A percentile compares a stretch with the other conserved stretches of the same genome.
Evolutionary conservation across 2,329 filamentous ascomycete genomes (phyloP).

Genomic region (Remersonia thermophila): DNA sequence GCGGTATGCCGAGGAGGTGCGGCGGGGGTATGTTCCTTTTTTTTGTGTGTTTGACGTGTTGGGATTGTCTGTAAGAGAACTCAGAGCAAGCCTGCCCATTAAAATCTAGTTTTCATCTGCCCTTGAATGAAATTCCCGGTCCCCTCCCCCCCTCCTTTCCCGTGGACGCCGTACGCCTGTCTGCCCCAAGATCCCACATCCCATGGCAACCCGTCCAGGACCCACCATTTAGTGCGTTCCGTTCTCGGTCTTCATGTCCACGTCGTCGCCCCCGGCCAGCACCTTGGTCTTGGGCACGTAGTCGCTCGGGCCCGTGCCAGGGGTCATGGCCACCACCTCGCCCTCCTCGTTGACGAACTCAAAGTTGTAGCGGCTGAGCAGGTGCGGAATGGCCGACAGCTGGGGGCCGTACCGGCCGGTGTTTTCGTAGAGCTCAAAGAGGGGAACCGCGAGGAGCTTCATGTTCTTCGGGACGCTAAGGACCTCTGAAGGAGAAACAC

Average conservation of each 20-base stretch:
- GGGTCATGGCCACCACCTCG: conserved; percentile 73
- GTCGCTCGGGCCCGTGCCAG: conserved; percentile 51
- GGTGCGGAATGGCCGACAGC: conserved; percentile 87
- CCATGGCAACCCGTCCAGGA: neutral
- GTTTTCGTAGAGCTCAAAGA: conserved; percentile 98
- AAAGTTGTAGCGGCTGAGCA: conserved; percentile 91
- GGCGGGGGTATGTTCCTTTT: no score
- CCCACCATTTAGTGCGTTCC: conserved; percentile 12
- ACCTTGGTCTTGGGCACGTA: conserved; percentile 54
- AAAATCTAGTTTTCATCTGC: neutral
- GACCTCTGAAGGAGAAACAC: conserved; percentile 49
- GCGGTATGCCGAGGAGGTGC: no score
- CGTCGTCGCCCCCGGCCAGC: conserved; percentile 49
- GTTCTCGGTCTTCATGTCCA: conserved; percentile 41
- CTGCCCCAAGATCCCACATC: neutral
- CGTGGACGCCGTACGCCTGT: conserved; percentile 8
- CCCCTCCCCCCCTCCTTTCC: neutral
- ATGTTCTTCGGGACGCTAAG: conserved; percentile 98
- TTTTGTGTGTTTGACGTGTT: neutral
- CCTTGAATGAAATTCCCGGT: neutral
- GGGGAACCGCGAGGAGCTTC: conserved; percentile 91
- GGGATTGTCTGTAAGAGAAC: neutral
- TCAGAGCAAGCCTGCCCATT: no score
- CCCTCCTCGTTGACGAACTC: conserved; percentile 93
- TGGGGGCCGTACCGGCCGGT: conserved; percentile 90